Percentiles rank a stretch among this genome's conserved stretches.
phyloP scores from a whole-genome alignment of 768 basidiomycete genomes.

The Naganishia onofrii region DNA sequence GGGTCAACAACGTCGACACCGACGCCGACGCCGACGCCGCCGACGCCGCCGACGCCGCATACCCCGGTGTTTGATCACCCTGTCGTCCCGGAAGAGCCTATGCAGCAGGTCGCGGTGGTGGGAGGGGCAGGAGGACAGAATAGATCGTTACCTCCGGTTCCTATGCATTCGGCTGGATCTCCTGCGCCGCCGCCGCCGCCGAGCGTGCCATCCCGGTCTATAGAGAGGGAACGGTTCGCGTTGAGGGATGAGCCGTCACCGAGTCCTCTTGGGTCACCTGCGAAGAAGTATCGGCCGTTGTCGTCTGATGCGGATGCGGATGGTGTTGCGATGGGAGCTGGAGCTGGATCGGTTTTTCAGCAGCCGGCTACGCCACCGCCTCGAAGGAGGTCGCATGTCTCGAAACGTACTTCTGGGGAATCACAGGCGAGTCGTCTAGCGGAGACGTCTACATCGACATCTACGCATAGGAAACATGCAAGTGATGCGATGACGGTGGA shows the following conservation, averaged over 20 bases:
- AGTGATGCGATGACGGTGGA: background rate
- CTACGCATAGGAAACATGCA: background rate
- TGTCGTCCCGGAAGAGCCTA: background rate
- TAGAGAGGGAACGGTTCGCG: conserved; percentile 15
- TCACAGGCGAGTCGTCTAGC: background rate
- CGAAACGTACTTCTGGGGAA: conserved; percentile 1
- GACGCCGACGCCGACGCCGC: conserved; percentile 36
- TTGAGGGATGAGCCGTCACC: conserved; percentile 10
- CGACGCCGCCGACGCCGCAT: conserved; percentile 35
- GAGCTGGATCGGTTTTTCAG: background rate
- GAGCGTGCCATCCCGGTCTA: background rate
- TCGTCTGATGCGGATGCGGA: background rate
- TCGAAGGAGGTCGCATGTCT: conserved; percentile 1
- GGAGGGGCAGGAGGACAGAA: background rate
- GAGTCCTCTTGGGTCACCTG: background rate
- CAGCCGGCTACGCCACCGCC: conserved; percentile 21
- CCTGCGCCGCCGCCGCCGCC: background rate
- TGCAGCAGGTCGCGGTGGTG: too few relatives aligned
- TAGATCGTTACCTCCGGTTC: conserved; percentile 9
- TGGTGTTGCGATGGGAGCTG: too few relatives aligned
- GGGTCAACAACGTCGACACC: conserved; percentile 32
- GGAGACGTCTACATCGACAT: too few relatives aligned
- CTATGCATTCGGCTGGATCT: background rate
- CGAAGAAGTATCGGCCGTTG: background rate
- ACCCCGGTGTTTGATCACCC: background rate